Evolutionary conservation across 305 asterid genomes (phyloP), one percentile per base, ranked within the genome.

Genomic region (Galium porrigens): DNA sequence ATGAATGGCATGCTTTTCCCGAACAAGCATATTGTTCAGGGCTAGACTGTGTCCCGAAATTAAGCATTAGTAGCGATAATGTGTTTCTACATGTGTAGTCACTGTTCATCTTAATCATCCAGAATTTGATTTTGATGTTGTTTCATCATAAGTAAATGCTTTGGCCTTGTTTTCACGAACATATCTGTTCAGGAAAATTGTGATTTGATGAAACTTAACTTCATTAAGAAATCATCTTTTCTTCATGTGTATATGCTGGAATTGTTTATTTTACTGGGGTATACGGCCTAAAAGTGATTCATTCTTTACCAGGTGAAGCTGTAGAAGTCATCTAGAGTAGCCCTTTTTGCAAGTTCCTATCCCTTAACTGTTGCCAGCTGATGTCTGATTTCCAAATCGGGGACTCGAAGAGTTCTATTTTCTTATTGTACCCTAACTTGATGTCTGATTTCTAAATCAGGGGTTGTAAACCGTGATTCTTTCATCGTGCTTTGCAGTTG

Each of bases 291-390:
- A 68, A 42, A 29, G 53, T 56, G 25, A 53, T 66, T 59, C 53
- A 14, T 36, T 39, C 25, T 72, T 67, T 61, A 30, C 59, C 74
- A 66, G 77, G 77, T 68, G 77, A 57, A 61, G 51, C 46, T 22
- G 20, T 69, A 49, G 55, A 59, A 44, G 33, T 32, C 3, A 57
- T 72, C 44, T 37, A 8, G 15, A 60, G 48, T 42, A 22, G 46
- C 42, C 57, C 34, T 18, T 8, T 15, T 39, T 48, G 68, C 52
- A 59, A 32, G 66, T 52, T 25, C 11, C 37, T 6, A 8, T 3
- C 20, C 18, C 20, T 41, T 10, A 15, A 6, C 58, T 52, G 58
- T 29, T 54, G 22, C 22, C 22, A 22, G 34, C 36, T 54, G 59
- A 54, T 54, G 4, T 12, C 37, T 56, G 37, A 56, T 56, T 10